A percentile compares a stretch with the other conserved stretches of the same genome.
These are phyloP conservation scores for Xylariaceae sp. DNA, from an alignment of 2,329 filamentous ascomycete genomes.

Conservation along the genomic window DNA sequence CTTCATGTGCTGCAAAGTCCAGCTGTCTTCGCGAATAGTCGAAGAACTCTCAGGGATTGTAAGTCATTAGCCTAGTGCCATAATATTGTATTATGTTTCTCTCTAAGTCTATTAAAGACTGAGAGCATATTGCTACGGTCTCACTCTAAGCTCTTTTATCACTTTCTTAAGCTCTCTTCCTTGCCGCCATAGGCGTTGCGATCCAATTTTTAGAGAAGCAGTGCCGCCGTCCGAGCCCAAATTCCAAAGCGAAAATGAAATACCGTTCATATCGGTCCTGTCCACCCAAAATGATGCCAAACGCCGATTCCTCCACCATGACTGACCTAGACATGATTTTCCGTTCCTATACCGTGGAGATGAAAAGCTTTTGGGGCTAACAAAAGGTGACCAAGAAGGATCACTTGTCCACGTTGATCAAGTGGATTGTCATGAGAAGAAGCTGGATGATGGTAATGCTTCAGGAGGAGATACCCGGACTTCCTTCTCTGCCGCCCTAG, in stretches of 20 bases:
- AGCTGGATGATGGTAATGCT: constrained; percentile 13
- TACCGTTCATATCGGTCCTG: not conserved
- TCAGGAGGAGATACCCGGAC: constrained; percentile 24
- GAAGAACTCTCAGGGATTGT: constrained; percentile 14
- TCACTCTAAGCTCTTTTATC: constrained; percentile 23
- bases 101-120: constrained; percentile 29
- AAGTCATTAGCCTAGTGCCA: constrained; percentile 13
- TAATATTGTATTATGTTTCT: constrained; percentile 15
- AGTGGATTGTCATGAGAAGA: constrained; percentile 3
- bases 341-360: not conserved
- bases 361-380: constrained; percentile 17
- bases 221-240: no score
- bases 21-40: not conserved
- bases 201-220: not conserved
- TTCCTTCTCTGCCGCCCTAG: constrained; percentile 22
- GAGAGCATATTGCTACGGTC: constrained; percentile 26
- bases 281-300: not conserved
- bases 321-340: not conserved
- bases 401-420: no score
- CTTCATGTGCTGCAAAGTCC: no score
- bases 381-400: constrained; percentile 8
- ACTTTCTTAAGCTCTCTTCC: not conserved
- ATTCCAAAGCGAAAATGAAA: not conserved
- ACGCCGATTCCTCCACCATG: not conserved
- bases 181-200: not conserved